phyloP scores from a whole-genome alignment of 2,329 filamentous ascomycete species.

The Fusarium fracticaudum region DNA sequence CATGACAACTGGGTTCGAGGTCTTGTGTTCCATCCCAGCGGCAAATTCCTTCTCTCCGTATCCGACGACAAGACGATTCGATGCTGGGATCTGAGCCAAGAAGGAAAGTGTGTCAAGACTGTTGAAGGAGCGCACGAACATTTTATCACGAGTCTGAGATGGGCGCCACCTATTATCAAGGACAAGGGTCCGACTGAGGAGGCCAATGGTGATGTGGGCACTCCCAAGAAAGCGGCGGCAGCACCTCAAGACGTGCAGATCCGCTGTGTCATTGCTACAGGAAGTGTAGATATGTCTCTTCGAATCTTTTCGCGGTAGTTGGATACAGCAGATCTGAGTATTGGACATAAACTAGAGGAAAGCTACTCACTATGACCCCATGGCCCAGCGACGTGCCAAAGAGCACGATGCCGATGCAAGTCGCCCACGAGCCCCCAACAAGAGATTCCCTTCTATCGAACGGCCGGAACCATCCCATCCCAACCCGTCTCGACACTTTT shows the following conservation, averaged over 20 bases:
- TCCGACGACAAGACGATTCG: conserved; percentile 91
- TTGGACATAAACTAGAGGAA: conserved; percentile 26
- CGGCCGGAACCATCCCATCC: neutral
- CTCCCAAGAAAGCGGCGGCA: conserved; percentile 29
- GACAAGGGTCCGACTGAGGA: conserved; percentile 23
- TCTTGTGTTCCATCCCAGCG: conserved; percentile 88
- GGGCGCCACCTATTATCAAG: conserved; percentile 70
- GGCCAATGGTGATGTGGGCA: conserved; percentile 34
- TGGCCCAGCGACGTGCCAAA: neutral
- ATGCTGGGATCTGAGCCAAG: conserved; percentile 93
- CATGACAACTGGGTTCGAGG: conserved; percentile 96
- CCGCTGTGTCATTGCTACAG: conserved; percentile 86
- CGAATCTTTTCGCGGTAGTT: conserved; percentile 73
- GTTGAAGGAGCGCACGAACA: conserved; percentile 81
- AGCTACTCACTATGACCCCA: neutral
- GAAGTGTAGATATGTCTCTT: conserved; percentile 71
- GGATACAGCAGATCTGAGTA: conserved; percentile 22
- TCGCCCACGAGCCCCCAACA: neutral
- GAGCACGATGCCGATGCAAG: neutral
- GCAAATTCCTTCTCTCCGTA: conserved; percentile 87
- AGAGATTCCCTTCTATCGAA: conserved; percentile 23
- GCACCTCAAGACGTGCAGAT: conserved; percentile 67
- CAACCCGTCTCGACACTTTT: neutral
- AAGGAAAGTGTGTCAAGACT: conserved; percentile 88
- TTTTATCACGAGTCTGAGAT: conserved; percentile 87